Conservation (phyloP, 768 basidiomycete genomes). For the Leccinum imitatum region DNA sequence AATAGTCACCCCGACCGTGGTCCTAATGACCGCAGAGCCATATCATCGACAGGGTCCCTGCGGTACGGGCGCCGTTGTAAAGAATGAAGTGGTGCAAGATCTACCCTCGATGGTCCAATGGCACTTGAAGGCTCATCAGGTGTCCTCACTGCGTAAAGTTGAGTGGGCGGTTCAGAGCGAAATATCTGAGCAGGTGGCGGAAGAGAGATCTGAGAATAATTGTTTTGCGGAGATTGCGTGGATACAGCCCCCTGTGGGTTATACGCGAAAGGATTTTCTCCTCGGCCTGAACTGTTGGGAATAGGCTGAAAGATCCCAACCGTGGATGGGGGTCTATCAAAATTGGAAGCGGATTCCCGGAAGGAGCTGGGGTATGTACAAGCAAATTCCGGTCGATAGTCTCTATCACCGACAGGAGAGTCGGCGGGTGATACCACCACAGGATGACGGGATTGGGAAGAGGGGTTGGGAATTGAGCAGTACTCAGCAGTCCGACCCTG, state of each 20-base stretch:
- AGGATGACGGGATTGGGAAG: conserved; percentile 7
- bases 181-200: conserved; percentile 35
- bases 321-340: conserved; percentile 21
- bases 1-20: conserved; percentile 39
- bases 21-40: conserved; percentile 50
- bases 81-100: conserved; percentile 58
- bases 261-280: conserved; percentile 9
- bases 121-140: conserved; percentile 18
- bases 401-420: conserved; percentile 14
- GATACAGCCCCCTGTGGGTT: conserved; percentile 7
- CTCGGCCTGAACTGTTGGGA: conserved; percentile 6
- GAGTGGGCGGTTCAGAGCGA: conserved; percentile 26
- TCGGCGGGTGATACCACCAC: not conserved
- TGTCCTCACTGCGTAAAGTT: conserved; percentile 31
- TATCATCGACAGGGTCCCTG: conserved; percentile 63
- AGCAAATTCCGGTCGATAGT: conserved; percentile 14
- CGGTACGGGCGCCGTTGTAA: conserved; percentile 58
- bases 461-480: not conserved
- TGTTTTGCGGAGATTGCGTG: conserved; percentile 11
- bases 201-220: conserved; percentile 27
- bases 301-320: conserved; percentile 15
- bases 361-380: conserved; percentile 19
- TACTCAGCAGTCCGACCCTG: conserved; percentile 18
- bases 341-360: conserved; percentile 20
- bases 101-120: conserved; percentile 34